Conservation (phyloP, 176 grass and related monocot genomes). For the Avena insularis region DNA sequence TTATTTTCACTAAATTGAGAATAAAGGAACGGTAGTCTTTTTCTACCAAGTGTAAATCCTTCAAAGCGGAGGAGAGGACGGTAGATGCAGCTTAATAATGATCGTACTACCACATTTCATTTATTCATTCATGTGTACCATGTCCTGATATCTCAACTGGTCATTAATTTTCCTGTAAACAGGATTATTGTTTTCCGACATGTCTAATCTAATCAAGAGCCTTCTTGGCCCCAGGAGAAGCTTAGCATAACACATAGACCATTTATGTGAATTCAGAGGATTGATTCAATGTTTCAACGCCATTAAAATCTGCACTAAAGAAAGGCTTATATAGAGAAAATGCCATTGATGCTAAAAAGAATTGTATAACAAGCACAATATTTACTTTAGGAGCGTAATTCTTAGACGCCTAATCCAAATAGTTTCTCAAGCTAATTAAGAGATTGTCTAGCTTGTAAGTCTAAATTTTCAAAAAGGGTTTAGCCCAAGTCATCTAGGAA, state of each 20-base stretch:
- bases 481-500: neutral
- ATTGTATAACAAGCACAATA: neutral
- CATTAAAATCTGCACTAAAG: neutral
- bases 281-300: neutral
- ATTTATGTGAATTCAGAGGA: neutral
- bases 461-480: neutral
- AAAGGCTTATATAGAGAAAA: neutral
- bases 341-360: neutral
- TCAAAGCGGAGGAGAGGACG: neutral
- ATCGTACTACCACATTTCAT: neutral
- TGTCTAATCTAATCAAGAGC: neutral
- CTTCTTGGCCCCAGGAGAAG: neutral
- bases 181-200: neutral
- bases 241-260: neutral
- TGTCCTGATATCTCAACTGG: neutral
- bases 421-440: neutral
- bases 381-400: neutral
- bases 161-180: neutral
- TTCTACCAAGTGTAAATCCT: neutral
- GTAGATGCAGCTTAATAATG: neutral
- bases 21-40: neutral
- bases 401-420: neutral
- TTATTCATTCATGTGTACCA: conserved; percentile 6
- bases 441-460: neutral
- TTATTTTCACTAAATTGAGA: neutral